Conservation (phyloP, 164 flowering plant genomes). For the Saururus chinensis region DNA sequence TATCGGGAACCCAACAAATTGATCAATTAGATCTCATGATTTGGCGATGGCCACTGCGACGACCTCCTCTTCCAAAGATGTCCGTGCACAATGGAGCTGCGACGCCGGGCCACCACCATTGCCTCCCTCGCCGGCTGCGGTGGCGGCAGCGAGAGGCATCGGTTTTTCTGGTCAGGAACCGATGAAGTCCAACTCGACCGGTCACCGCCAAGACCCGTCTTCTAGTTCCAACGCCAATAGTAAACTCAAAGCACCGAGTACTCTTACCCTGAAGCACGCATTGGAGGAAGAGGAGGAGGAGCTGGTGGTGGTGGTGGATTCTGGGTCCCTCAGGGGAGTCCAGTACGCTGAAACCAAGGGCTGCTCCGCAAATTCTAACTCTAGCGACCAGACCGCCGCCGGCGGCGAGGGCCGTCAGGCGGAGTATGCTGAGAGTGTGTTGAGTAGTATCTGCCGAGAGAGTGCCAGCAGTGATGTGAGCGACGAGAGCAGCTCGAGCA, state of each 20-base stretch:
- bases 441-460: conserved; percentile 48
- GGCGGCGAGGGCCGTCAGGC: conserved; percentile 28
- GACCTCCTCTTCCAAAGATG: conserved; percentile 3
- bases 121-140: conserved; percentile 10
- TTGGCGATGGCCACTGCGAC: conserved; percentile 12
- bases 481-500: conserved; percentile 73
- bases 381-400: conserved; percentile 41
- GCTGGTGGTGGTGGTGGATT: neutral
- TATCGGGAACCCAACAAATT: neutral
- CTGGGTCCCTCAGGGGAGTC: conserved; percentile 9
- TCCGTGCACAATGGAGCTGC: conserved; percentile 9
- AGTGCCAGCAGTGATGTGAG: conserved; percentile 77
- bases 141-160: too few species aligned
- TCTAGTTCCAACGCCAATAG: conserved; percentile 23
- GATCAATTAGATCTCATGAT: conserved; percentile 1
- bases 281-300: neutral
- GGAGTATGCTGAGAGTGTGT: conserved; percentile 49
- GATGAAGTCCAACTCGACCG: neutral
- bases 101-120: conserved; percentile 8
- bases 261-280: neutral
- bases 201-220: conserved; percentile 38
- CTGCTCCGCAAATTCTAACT: conserved; percentile 50
- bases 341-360: conserved; percentile 51
- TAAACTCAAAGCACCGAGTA: too few species aligned
- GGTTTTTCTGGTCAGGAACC: too few species aligned